Evolutionary conservation across 495 filamentous ascomycete species (phyloP).

Genomic region (Rusavskia elegans): DNA sequence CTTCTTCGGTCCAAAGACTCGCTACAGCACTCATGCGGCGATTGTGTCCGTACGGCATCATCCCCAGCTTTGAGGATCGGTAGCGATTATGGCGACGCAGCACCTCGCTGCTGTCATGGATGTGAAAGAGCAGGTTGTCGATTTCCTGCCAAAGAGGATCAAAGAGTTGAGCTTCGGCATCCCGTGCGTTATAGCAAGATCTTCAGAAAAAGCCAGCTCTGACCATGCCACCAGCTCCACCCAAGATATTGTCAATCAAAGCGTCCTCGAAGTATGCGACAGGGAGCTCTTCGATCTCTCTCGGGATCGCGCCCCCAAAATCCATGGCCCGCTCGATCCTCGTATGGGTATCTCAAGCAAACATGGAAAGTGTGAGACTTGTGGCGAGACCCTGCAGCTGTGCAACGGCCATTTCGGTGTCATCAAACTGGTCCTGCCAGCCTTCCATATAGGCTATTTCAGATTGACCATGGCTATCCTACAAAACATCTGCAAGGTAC

Average conservation of each 20-base stretch:
- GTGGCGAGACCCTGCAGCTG: slow-evolving; percentile 52
- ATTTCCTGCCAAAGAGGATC: slow-evolving; percentile 76
- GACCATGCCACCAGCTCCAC: slow-evolving; percentile 37
- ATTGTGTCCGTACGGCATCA: not conserved
- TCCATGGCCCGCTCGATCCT: slow-evolving; percentile 72
- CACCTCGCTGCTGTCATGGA: slow-evolving; percentile 34
- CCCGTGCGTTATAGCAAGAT: slow-evolving; percentile 37
- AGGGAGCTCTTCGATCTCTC: slow-evolving; percentile 79
- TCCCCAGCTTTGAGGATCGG: not conserved
- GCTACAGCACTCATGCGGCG: slow-evolving; percentile 1
- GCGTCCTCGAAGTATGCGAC: slow-evolving; percentile 81
- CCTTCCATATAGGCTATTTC: slow-evolving; percentile 91
- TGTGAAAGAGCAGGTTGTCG: slow-evolving; percentile 78
- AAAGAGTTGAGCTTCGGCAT: slow-evolving; percentile 89
- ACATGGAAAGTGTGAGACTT: slow-evolving; percentile 61
- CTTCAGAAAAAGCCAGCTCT: slow-evolving; percentile 10
- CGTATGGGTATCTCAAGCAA: slow-evolving; percentile 82
- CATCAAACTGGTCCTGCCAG: slow-evolving; percentile 73
- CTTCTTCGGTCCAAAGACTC: not conserved
- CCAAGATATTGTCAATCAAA: slow-evolving; percentile 87
- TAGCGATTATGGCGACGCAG: slow-evolving; percentile 21
- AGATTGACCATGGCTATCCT: slow-evolving; percentile 77
- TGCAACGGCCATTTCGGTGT: slow-evolving; percentile 96
- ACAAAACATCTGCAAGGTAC: slow-evolving; percentile 80
- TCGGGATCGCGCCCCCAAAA: slow-evolving; percentile 48